These are phyloP conservation scores for Lithocarpus polystachyus DNA, from an alignment of 306 rosid species.

Conservation along the genomic window DNA sequence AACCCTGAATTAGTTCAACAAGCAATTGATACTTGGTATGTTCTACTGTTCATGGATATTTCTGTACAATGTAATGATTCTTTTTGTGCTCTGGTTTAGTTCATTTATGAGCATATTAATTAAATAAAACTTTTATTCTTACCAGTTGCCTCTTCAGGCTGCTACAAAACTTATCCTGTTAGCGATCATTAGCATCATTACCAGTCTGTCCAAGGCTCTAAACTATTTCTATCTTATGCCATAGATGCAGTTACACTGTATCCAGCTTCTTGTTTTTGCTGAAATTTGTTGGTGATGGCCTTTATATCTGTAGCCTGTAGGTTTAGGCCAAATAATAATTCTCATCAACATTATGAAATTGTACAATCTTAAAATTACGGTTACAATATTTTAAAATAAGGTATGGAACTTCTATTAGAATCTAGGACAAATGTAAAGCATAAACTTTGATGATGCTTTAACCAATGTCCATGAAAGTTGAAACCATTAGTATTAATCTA, in stretches of 20 bases:
- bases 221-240: neutral
- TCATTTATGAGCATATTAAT: neutral
- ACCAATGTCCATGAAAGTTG: too few relatives aligned
- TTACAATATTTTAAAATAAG: neutral
- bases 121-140: neutral
- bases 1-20: conserved; percentile 51
- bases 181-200: neutral
- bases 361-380: neutral
- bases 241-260: neutral
- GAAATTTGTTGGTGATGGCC: neutral
- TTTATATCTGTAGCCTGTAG: neutral
- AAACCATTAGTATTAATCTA: neutral
- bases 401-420: neutral
- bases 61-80: neutral
- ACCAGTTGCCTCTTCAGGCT: too few relatives aligned
- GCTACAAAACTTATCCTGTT: too few relatives aligned
- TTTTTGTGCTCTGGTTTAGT: neutral
- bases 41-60: neutral
- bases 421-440: neutral
- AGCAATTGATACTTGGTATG: conserved; percentile 89
- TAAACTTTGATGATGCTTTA: neutral
- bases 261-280: neutral
- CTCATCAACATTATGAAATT: neutral
- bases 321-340: neutral
- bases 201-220: neutral